These are phyloP conservation scores for Skeletonema menzelii DNA, from an alignment of 108 stramenopile species.

Conservation along the genomic window DNA sequence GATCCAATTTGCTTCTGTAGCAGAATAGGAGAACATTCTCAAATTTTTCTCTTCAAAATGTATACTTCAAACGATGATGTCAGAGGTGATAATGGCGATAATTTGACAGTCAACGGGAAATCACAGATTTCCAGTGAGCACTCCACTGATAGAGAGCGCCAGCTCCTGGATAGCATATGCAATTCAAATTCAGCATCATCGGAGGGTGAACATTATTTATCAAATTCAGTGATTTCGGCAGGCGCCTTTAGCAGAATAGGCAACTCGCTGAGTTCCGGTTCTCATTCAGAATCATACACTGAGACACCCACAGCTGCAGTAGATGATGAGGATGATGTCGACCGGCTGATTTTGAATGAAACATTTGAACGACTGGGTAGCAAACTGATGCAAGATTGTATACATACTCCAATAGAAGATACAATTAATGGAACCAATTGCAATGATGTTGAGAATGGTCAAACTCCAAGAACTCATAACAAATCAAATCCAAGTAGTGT, in stretches of 20 bases:
- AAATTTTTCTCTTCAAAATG: not conserved
- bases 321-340: not conserved
- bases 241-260: not conserved
- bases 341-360: not conserved
- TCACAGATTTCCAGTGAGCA: not conserved
- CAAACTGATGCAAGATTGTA: constrained; percentile 2
- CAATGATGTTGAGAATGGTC: not conserved
- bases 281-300: not conserved
- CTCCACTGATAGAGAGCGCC: not conserved
- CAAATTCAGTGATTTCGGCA: not conserved
- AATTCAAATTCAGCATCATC: not conserved
- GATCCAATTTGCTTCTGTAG: not conserved
- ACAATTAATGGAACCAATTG: not conserved
- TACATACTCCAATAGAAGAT: not conserved
- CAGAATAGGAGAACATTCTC: not conserved
- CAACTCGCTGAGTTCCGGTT: not conserved
- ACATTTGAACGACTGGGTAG: not conserved
- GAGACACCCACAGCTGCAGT: constrained; percentile 3
- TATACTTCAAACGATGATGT: not conserved
- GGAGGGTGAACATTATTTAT: not conserved
- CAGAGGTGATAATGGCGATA: not conserved
- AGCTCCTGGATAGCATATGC: not conserved
- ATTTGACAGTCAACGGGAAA: not conserved
- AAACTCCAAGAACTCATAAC: not conserved
- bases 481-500: not conserved